A percentile compares a stretch with the other conserved stretches of the same genome.
These are phyloP conservation scores for Amborella trichopoda DNA, from an alignment of 164 flowering plant genomes.

Conservation along the genomic window DNA sequence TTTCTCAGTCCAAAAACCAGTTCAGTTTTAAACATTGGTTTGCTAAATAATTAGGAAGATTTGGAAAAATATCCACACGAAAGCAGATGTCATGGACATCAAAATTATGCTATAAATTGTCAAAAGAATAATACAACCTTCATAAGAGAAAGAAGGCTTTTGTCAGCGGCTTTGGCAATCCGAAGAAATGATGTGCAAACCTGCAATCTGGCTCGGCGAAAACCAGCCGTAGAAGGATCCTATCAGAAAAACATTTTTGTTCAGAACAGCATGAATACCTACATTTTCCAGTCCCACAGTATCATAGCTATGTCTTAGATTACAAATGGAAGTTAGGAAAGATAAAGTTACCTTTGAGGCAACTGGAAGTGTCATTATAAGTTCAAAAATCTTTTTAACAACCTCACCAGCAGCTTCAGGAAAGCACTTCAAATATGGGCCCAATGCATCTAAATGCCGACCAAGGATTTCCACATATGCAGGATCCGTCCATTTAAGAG, in stretches of 20 bases:
- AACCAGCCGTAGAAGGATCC: conserved; percentile 72
- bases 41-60: no score
- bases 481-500: conserved; percentile 87
- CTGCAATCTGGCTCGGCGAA: conserved; percentile 89
- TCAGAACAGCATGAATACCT: neutral
- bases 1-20: no score
- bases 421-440: conserved; percentile 68
- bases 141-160: conserved; percentile 90
- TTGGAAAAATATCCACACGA: no score
- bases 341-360: conserved; percentile 43
- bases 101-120: no score
- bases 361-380: conserved; percentile 67
- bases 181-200: conserved; percentile 90
- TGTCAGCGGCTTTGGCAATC: conserved; percentile 78
- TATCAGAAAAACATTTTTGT: conserved; percentile 23
- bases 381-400: conserved; percentile 86
- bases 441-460: conserved; percentile 75
- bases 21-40: no score
- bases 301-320: no score
- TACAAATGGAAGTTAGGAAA: conserved; percentile 2
- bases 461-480: conserved; percentile 60
- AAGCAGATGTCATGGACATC: no score
- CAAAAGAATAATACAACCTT: conserved; percentile 53
- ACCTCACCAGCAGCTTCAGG: conserved; percentile 85
- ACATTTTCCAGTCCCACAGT: no score